phyloP scores from a whole-genome alignment of 1,139 yeast species.

The Yamadazyma jaroonii region DNA sequence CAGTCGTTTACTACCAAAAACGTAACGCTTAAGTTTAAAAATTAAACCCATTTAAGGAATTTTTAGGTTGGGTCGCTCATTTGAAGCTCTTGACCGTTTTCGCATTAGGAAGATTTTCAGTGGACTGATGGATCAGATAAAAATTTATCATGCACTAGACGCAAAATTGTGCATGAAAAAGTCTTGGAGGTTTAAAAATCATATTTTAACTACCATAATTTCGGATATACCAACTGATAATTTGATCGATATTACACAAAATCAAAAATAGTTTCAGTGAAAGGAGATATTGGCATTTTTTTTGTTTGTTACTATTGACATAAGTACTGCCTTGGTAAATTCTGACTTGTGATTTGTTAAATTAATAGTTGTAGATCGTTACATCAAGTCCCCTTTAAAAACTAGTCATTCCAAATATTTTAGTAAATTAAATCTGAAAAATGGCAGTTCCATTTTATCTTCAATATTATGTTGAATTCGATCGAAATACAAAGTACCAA shows the following conservation, averaged over 20 bases:
- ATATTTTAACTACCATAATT: neutral
- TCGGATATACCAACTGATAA: slow-evolving; percentile 2
- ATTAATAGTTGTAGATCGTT: no score
- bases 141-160: neutral
- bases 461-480: slow-evolving; percentile 32
- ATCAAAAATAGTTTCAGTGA: neutral
- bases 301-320: neutral
- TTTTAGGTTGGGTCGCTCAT: no score
- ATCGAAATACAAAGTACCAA: slow-evolving; percentile 32
- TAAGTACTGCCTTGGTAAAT: no score
- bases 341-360: no score
- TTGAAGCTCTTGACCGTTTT: neutral
- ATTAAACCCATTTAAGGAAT: no score
- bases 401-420: no score
- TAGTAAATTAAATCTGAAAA: neutral
- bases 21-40: no score
- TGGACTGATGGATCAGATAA: slow-evolving; percentile 7
- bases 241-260: neutral
- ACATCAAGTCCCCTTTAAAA: neutral
- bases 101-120: neutral
- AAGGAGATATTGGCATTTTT: neutral
- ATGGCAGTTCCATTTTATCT: slow-evolving; percentile 20
- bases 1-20: no score
- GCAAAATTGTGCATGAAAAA: no score
- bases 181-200: neutral